phyloP scores from a whole-genome alignment of 352 stramenopile species.

The Globisporangium lucens region DNA sequence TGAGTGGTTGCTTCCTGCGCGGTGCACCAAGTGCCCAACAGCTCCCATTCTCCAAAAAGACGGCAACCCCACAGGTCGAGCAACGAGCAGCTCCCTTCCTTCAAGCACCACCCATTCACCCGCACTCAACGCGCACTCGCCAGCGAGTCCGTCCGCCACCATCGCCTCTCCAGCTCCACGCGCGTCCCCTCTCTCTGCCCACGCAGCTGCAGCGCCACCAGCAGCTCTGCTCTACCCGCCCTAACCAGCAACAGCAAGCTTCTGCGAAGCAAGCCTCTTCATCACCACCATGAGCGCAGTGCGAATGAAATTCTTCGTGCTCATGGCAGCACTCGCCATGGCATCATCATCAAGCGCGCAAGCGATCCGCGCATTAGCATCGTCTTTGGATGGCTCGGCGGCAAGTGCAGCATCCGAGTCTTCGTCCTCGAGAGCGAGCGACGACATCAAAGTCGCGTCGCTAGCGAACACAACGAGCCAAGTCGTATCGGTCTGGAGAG shows the following conservation, averaged over 20 bases:
- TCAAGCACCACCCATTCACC: neutral
- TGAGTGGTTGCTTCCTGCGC: neutral
- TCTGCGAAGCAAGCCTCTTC: neutral
- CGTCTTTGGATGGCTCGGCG: neutral
- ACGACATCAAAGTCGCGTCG: neutral
- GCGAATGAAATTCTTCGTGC: neutral
- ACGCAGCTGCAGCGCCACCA: constrained; percentile 12
- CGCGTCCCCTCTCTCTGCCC: neutral
- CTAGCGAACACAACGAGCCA: constrained; percentile 1
- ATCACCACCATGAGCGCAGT: neutral
- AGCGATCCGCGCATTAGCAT: neutral
- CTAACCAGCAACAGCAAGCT: neutral
- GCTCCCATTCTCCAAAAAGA: constrained; percentile 11
- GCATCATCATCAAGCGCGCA: neutral
- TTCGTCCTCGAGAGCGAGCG: neutral
- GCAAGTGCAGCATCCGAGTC: neutral
- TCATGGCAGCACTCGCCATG: constrained; percentile 1
- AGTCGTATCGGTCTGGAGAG: constrained; percentile 9
- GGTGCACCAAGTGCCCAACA: neutral
- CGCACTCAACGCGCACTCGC: neutral
- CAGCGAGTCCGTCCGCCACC: constrained; percentile 4
- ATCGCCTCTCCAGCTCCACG: constrained; percentile 6
- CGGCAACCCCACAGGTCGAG: constrained; percentile 4
- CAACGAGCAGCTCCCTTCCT: constrained; percentile 1
- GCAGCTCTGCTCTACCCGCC: constrained; percentile 11